Evolutionary conservation across 2,329 filamentous ascomycete species (phyloP).

Genomic region (Ascochyta lentis): DNA sequence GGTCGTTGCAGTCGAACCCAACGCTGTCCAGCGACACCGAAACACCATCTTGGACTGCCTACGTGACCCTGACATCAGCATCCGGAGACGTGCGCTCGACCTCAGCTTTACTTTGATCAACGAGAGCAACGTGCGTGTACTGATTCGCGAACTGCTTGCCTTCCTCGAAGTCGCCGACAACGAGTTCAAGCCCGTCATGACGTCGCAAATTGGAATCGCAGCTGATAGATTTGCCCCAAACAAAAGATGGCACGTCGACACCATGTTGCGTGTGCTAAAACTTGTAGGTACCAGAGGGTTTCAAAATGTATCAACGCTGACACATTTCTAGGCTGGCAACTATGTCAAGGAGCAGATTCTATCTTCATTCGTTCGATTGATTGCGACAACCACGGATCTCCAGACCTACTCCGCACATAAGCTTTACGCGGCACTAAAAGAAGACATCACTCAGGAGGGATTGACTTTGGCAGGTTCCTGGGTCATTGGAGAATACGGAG

Average conservation of each 20-base stretch:
- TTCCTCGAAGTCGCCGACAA: conserved; percentile 98
- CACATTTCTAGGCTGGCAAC: conserved; percentile 71
- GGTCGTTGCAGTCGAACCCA: conserved; percentile 96
- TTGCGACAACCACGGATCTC: conserved; percentile 91
- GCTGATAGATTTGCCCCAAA: conserved; percentile 95
- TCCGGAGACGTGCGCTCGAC: conserved; percentile 91
- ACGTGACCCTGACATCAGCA: conserved; percentile 97
- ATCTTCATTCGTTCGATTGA: conserved; percentile 93
- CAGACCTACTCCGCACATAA: conserved; percentile 98
- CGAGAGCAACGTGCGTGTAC: conserved; percentile 90
- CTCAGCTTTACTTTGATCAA: conserved; percentile 98
- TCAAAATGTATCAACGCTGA: neutral
- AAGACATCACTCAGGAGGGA: conserved; percentile 97
- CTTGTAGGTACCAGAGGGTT: conserved; percentile 54
- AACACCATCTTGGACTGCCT: conserved; percentile 98
- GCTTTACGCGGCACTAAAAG: conserved; percentile 86
- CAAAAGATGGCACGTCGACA: conserved; percentile 98
- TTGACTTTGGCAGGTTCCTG: conserved; percentile 91
- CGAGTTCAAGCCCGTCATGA: conserved; percentile 99
- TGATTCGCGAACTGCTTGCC: conserved; percentile 90
- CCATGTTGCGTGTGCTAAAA: conserved; percentile 91
- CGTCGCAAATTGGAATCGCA: conserved; percentile 94
- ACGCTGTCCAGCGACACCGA: conserved; percentile 93
- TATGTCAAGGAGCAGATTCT: conserved; percentile 98
- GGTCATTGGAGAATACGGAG: conserved; percentile 97